Percentiles rank a stretch among this genome's conserved stretches.
Conservation (phyloP, 2,329 filamentous ascomycete species). For the Claviceps sp. region DNA sequence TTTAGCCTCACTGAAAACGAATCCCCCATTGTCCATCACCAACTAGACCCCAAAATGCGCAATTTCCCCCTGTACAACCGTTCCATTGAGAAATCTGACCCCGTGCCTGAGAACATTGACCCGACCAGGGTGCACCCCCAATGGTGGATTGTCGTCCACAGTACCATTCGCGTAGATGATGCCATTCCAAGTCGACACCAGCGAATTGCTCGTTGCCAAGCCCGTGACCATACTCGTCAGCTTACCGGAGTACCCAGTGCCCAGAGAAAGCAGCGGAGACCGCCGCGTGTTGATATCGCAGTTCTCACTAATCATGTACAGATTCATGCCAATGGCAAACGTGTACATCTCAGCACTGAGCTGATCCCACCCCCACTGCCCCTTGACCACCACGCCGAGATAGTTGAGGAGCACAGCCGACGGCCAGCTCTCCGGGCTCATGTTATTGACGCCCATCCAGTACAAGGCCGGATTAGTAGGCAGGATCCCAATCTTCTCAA, state of each 20-base stretch:
- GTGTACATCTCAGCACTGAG: constrained; percentile 20
- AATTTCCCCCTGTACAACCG: constrained; percentile 5
- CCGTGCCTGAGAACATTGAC: constrained; percentile 13
- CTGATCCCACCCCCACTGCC: constrained; percentile 14
- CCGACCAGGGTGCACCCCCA: constrained; percentile 10
- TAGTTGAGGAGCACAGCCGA: constrained; percentile 20
- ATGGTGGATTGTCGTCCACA: constrained; percentile 11
- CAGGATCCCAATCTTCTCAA: constrained; percentile 18
- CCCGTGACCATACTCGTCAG: background rate
- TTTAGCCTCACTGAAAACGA: no score
- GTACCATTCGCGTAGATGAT: constrained; percentile 20
- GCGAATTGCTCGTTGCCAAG: background rate
- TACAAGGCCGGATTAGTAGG: constrained; percentile 22
- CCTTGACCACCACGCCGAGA: constrained; percentile 16
- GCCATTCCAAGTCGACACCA: constrained; percentile 13
- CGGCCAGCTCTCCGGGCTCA: constrained; percentile 16
- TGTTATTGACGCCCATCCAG: constrained; percentile 17
- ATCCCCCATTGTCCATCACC: no score
- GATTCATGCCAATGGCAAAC: constrained; percentile 14
- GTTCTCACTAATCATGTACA: constrained; percentile 22
- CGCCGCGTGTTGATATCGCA: constrained; percentile 11
- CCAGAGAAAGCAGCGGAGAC: constrained; percentile 12
- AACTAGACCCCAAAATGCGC: background rate
- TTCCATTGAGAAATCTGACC: constrained; percentile 14
- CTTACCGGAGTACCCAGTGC: rapidly evolving